These are phyloP conservation scores for Gossypioides kirkii DNA, from an alignment of 345 rosid species.

Conservation along the genomic window DNA sequence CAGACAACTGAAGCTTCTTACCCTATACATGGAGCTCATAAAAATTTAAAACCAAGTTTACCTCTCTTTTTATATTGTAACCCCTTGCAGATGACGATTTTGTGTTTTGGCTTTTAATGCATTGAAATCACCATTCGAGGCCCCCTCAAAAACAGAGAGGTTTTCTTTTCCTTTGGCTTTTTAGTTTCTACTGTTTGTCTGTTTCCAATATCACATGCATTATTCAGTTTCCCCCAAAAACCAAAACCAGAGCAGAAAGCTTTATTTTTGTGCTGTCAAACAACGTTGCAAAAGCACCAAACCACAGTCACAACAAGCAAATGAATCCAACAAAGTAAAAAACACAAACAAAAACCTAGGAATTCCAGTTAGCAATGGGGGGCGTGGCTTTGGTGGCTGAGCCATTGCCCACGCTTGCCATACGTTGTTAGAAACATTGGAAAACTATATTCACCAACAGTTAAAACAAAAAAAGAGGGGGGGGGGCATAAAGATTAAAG, in stretches of 20 bases:
- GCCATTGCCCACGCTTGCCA: conserved; percentile 27
- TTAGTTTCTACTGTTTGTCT: conserved; percentile 7
- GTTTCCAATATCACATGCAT: conserved; percentile 30
- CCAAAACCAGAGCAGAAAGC: background rate
- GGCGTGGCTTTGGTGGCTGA: background rate
- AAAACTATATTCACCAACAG: background rate
- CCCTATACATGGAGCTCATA: background rate
- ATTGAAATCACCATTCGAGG: conserved; percentile 31
- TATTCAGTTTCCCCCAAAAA: conserved; percentile 6
- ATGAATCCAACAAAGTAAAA: conserved; percentile 12
- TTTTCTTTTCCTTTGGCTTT: conserved; percentile 16
- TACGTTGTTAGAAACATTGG: background rate
- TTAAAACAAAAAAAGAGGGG: background rate
- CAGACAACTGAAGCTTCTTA: conserved; percentile 48
- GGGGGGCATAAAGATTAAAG: background rate
- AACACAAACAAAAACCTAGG: background rate
- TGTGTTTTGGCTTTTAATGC: conserved; percentile 22
- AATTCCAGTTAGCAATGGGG: conserved; percentile 13
- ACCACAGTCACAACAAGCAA: conserved; percentile 17
- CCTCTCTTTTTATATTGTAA: conserved; percentile 13
- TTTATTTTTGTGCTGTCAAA: background rate
- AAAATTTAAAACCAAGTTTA: conserved; percentile 8
- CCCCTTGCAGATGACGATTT: conserved; percentile 26
- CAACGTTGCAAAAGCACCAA: conserved; percentile 12
- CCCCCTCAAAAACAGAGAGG: conserved; percentile 33